Evolutionary conservation across 352 stramenopile species (phyloP).

Genomic region (Pythium angustatum): DNA sequence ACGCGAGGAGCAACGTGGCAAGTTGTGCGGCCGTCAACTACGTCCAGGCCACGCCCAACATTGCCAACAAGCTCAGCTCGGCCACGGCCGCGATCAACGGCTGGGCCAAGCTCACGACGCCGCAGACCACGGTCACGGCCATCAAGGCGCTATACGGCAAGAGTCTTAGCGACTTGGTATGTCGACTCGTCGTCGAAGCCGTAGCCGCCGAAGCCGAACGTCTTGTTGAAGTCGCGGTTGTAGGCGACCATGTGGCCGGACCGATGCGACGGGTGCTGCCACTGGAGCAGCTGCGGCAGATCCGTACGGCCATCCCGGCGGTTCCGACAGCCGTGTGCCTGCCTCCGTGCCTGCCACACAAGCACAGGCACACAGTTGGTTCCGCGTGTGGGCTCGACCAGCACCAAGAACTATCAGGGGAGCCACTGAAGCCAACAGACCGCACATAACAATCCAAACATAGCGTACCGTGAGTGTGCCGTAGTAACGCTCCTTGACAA

Average conservation of each 20-base stretch:
- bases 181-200: constrained; percentile 72
- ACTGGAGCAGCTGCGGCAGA: constrained; percentile 71
- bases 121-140: no score
- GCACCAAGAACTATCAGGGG: constrained; percentile 70
- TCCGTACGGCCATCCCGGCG: constrained; percentile 66
- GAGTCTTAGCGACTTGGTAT: constrained; percentile 62
- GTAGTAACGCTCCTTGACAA: constrained; percentile 72
- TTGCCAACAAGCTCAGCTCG: no score
- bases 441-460: not conserved
- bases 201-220: constrained; percentile 91
- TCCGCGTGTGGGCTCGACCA: constrained; percentile 89
- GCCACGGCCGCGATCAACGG: no score
- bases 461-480: constrained; percentile 58
- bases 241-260: constrained; percentile 88
- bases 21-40: no score
- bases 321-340: constrained; percentile 94
- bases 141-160: no score
- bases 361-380: constrained; percentile 64
- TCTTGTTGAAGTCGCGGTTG: constrained; percentile 51
- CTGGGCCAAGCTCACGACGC: no score
- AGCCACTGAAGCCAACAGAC: not conserved
- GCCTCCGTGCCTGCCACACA: constrained; percentile 86
- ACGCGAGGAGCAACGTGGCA: no score
- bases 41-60: no score
- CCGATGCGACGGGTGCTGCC: constrained; percentile 83